Base-by-base conservation (phyloP, 306 rosid species). In the Biancaea sappan region DNA sequence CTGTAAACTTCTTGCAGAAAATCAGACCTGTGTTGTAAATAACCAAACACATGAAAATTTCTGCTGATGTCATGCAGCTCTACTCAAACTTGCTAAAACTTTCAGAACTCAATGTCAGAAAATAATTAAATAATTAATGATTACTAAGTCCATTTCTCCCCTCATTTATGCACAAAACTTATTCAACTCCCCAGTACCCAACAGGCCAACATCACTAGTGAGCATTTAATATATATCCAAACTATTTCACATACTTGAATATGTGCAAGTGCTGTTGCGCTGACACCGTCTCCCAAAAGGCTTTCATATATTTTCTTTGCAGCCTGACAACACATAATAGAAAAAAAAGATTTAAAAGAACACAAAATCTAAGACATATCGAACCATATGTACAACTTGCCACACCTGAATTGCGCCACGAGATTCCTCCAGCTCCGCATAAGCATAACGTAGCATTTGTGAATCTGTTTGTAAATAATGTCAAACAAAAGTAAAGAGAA, bases 391-490 rank as follows among this genome's bases (percentile, higher is more conserved):
- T 16, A 37, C 24, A 76, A 80, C 70, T 18, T 43, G 46, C 48
- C 44, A 74, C 74, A 88, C 98, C 96, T 87, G 97, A 80, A 94
- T 87, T 80, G 96, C 92, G 26, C 98, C 98, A 80, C 96, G 97
- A 72, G 98, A 91, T 80, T 94, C 97, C 85, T 94, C 97, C 79
- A 94, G 87, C 87, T 94, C 98, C 4, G 97, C 97, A 77, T 88
- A 91, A 57, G 98, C 98, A 90, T 90, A 94, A 59, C 93, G 85
- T 35, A 94, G 89, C 96, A 94, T 84, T 72, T 90, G 91, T 0
- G 93, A 91, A 81, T 87, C 97, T 94, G 88, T 64, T 53, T 1
- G 2, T 26, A 62, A 24, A 71, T 35, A 48, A 68, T 43, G 63
- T 71, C 26, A 65, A 28, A 50, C 40, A 35, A 48, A 41, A 52